phyloP scores from a whole-genome alignment of 1,284 basidiomycete genomes.

The Heterobasidion parviporum region DNA sequence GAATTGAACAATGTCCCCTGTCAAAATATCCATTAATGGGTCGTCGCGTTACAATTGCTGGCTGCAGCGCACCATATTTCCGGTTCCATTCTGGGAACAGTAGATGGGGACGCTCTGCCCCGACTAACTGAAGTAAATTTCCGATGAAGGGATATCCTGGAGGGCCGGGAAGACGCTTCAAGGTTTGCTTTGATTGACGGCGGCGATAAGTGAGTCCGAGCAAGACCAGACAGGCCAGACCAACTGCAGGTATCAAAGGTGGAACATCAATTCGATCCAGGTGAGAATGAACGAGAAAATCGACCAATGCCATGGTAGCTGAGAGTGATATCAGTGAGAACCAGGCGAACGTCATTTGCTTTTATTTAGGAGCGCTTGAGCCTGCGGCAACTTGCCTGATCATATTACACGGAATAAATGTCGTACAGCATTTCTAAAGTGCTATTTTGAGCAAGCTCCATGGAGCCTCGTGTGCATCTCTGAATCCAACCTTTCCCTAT shows the following conservation, averaged over 20 bases:
- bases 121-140: background rate
- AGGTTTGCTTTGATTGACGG: background rate
- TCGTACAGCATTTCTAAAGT: background rate
- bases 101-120: background rate
- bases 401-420: background rate
- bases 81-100: background rate
- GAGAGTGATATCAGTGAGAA: background rate
- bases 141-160: background rate
- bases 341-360: background rate
- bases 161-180: background rate
- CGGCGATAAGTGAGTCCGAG: background rate
- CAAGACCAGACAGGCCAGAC: background rate
- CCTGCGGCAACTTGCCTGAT: too few relatives aligned
- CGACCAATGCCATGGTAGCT: background rate
- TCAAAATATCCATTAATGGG: background rate
- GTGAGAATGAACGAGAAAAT: background rate
- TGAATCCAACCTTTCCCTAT: background rate
- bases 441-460: background rate
- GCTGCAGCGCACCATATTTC: background rate
- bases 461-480: background rate
- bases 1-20: constrained; percentile 8
- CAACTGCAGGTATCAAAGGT: background rate
- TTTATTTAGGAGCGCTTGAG: background rate
- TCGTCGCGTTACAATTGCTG: background rate
- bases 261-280: background rate